Percentiles rank a stretch among this genome's conserved stretches.
Evolutionary conservation across 2,329 filamentous ascomycete species (phyloP).

Genomic region (Bipolaris bicolor): DNA sequence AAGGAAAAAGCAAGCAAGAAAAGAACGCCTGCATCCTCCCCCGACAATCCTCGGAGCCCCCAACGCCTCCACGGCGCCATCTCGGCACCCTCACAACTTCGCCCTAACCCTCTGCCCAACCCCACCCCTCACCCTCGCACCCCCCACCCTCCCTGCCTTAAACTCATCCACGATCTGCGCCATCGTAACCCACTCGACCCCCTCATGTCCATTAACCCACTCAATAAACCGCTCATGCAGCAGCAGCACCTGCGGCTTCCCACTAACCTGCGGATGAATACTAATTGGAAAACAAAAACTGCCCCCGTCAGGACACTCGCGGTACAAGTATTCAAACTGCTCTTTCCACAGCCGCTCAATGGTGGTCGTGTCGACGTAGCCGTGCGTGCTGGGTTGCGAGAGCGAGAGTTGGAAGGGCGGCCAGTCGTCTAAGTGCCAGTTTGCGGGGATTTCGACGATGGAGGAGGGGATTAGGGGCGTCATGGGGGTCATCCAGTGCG

Average conservation of each 20-base stretch:
- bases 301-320: constrained; percentile 49
- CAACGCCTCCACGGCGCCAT: neutral
- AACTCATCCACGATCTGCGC: constrained; percentile 49
- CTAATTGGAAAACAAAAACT: constrained; percentile 57
- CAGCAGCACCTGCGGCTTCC: constrained; percentile 55
- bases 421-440: constrained; percentile 60
- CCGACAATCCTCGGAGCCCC: too few species aligned
- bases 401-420: constrained; percentile 50
- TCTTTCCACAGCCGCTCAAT: constrained; percentile 56
- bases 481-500: constrained; percentile 51
- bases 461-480: constrained; percentile 35
- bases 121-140: constrained; percentile 45
- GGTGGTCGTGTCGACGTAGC: constrained; percentile 51
- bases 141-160: constrained; percentile 40
- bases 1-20: too few species aligned
- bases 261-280: constrained; percentile 57
- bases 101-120: constrained; percentile 19
- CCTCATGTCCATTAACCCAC: constrained; percentile 54
- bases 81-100: constrained; percentile 1
- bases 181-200: constrained; percentile 53
- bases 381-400: constrained; percentile 61
- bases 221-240: constrained; percentile 57
- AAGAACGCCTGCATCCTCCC: too few species aligned
- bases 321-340: constrained; percentile 55
- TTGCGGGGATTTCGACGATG: constrained; percentile 55